phyloP scores from a whole-genome alignment of 768 basidiomycete species.

The Naganishia vaughanmartiniae region DNA sequence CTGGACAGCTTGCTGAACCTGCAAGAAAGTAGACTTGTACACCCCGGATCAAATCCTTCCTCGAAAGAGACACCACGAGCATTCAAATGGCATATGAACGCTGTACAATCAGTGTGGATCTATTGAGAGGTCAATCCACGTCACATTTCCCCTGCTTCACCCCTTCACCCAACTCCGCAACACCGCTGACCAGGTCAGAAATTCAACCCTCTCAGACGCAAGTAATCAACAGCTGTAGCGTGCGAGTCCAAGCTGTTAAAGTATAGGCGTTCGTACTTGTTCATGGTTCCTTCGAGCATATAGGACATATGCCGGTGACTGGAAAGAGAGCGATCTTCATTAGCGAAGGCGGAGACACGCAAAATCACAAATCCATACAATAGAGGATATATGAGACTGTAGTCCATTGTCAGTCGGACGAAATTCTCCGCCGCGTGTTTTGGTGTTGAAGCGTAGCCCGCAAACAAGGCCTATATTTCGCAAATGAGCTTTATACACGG shows the following conservation, averaged over 20 bases:
- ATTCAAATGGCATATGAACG: no score
- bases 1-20: no score
- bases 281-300: conserved; percentile 53
- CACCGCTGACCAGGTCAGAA: conserved; percentile 11
- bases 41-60: no score
- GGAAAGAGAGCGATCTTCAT: background rate
- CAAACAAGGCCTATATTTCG: conserved; percentile 50
- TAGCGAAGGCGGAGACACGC: background rate
- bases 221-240: conserved; percentile 52
- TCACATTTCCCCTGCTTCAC: background rate
- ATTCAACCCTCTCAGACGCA: conserved; percentile 50
- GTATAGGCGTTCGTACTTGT: conserved; percentile 50
- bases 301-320: conserved; percentile 55
- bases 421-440: conserved; percentile 53
- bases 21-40: no score
- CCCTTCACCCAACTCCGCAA: no score
- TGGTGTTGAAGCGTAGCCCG: conserved; percentile 53
- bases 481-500: background rate
- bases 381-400: conserved; percentile 54
- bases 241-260: conserved; percentile 53
- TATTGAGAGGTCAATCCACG: no score
- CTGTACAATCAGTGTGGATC: no score
- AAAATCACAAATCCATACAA: conserved; percentile 41
- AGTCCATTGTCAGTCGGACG: conserved; percentile 49
- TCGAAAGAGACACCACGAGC: no score